These are phyloP conservation scores for Taphrina pruni DNA, from an alignment of 1,139 yeast genomes.

Conservation along the genomic window DNA sequence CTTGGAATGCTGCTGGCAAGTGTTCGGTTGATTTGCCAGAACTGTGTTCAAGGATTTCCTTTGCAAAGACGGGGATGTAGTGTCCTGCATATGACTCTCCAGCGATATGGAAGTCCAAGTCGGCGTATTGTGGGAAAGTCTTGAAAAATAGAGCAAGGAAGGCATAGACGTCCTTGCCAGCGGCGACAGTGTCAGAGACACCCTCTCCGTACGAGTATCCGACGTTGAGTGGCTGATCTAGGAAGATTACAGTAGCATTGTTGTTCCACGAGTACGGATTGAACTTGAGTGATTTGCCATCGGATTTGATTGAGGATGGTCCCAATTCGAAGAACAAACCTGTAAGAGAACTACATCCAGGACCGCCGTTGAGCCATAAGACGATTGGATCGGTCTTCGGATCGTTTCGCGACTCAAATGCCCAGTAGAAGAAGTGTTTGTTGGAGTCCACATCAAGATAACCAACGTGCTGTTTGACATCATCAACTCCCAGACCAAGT, in stretches of 20 bases:
- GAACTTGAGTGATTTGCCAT: slow-evolving; percentile 66
- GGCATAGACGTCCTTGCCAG: slow-evolving; percentile 91
- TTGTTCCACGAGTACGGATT: slow-evolving; percentile 87
- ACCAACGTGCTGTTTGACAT: slow-evolving; percentile 70
- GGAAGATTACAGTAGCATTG: slow-evolving; percentile 86
- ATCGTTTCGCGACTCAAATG: slow-evolving; percentile 87
- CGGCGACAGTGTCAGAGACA: slow-evolving; percentile 80
- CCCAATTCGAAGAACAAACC: slow-evolving; percentile 94
- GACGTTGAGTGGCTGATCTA: slow-evolving; percentile 94
- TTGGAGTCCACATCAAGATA: slow-evolving; percentile 83
- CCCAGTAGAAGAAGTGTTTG: slow-evolving; percentile 85
- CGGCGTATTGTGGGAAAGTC: slow-evolving; percentile 82
- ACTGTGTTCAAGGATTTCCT: slow-evolving; percentile 77
- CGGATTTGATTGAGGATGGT: slow-evolving; percentile 72
- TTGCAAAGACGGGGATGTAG: slow-evolving; percentile 90
- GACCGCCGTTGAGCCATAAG: slow-evolving; percentile 85
- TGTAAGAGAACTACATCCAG: slow-evolving; percentile 85
- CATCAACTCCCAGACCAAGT: slow-evolving; percentile 67
- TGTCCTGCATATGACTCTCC: slow-evolving; percentile 99
- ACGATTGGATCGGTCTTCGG: slow-evolving; percentile 83
- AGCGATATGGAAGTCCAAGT: slow-evolving; percentile 85
- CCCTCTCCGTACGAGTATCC: slow-evolving; percentile 79
- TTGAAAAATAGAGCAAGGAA: slow-evolving; percentile 87
- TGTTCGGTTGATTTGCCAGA: slow-evolving; percentile 36
- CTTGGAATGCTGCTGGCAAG: slow-evolving; percentile 35